Evolutionary conservation across 345 rosid genomes (phyloP).

Genomic region (Brassica carinata): DNA sequence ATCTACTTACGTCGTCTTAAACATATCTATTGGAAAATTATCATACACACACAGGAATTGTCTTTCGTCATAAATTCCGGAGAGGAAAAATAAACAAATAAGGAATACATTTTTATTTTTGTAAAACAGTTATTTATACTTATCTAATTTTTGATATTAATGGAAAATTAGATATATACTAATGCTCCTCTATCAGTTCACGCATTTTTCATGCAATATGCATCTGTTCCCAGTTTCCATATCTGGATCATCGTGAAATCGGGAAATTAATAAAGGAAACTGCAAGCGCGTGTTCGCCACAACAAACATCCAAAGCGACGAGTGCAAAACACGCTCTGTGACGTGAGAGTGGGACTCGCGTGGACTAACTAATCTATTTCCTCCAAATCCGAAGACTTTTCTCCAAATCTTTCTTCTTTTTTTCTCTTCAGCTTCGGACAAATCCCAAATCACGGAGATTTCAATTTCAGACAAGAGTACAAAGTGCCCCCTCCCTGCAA

Average conservation of each 20-base stretch:
- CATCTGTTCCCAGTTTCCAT: constrained; percentile 17
- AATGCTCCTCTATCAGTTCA: constrained; percentile 7
- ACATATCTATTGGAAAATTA: not conserved
- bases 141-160: not conserved
- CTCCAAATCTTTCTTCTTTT: not conserved
- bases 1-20: constrained; percentile 4
- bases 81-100: not conserved
- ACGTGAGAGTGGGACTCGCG: constrained; percentile 31
- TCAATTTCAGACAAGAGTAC: constrained; percentile 24
- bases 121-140: not conserved
- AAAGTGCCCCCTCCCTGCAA: not conserved
- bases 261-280: not conserved
- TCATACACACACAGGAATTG: not conserved
- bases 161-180: not conserved
- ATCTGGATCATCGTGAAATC: not conserved
- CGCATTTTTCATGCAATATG: constrained; percentile 24
- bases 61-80: not conserved
- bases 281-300: constrained; percentile 31
- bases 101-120: not conserved
- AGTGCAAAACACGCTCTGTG: constrained; percentile 20
- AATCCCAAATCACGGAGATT: constrained; percentile 34
- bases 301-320: not conserved
- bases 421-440: constrained; percentile 20
- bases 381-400: constrained; percentile 37
- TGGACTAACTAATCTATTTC: constrained; percentile 11